A percentile compares a stretch with the other conserved stretches of the same genome.
Conservation (phyloP, 2,329 filamentous ascomycete species). For the Aureobasidium melanogenum region DNA sequence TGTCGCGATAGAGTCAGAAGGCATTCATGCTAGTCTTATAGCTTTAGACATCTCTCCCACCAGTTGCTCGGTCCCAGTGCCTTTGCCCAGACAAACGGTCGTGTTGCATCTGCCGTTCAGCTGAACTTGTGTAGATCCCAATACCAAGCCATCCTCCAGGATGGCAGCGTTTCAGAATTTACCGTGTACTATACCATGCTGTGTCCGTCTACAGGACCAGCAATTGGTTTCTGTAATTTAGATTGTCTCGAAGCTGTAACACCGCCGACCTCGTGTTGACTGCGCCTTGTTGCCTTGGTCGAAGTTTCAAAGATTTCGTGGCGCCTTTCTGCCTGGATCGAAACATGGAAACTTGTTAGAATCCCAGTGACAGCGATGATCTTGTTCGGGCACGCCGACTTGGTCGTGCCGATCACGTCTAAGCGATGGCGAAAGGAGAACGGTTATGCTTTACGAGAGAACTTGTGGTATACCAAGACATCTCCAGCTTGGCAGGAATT, state of each 20-base stretch:
- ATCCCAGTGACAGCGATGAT: not conserved
- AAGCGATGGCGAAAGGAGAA: not conserved
- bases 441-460: not conserved
- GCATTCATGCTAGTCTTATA: not conserved
- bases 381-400: not conserved
- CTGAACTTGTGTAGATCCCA: not conserved
- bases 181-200: not conserved
- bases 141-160: not conserved
- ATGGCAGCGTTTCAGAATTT: not conserved
- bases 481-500: not conserved
- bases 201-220: not conserved
- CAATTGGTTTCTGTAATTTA: not conserved
- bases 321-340: not conserved
- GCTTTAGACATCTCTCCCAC: not conserved
- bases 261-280: not conserved
- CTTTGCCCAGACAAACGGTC: not conserved
- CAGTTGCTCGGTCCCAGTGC: not conserved
- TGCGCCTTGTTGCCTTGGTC: not conserved
- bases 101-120: not conserved
- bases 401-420: not conserved
- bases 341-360: not conserved
- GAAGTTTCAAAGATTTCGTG: not conserved
- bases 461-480: not conserved
- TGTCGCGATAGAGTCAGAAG: not conserved
- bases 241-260: not conserved